These are phyloP conservation scores for Prosopis cineraria DNA, from an alignment of 306 rosid genomes.

Conservation along the genomic window DNA sequence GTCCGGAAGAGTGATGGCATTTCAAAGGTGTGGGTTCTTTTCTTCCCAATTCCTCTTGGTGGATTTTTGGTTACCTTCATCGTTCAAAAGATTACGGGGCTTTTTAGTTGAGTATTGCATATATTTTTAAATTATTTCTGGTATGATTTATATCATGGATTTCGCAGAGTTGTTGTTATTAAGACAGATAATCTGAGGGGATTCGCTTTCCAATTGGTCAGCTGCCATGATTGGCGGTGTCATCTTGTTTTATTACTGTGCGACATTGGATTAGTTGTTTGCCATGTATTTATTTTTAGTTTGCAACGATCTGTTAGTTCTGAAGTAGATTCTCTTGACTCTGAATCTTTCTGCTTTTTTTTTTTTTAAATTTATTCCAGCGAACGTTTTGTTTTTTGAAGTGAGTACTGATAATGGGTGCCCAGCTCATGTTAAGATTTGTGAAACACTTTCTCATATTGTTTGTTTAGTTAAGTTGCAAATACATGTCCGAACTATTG, in stretches of 20 bases:
- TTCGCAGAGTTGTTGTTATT: constrained; percentile 11
- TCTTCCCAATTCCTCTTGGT: neutral
- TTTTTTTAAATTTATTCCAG: constrained; percentile 6
- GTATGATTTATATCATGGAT: constrained; percentile 13
- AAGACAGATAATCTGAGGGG: neutral
- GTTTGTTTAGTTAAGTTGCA: neutral
- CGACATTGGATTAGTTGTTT: constrained; percentile 16
- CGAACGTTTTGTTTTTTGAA: constrained; percentile 12
- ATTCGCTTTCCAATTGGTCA: constrained; percentile 17
- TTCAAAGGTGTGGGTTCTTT: constrained; percentile 59
- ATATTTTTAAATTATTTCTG: neutral
- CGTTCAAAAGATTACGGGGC: neutral
- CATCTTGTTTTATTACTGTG: constrained; percentile 20
- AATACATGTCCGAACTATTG: neutral
- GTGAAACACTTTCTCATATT: neutral
- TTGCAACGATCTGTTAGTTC: constrained; percentile 13
- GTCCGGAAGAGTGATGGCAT: constrained; percentile 91
- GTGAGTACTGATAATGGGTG: constrained; percentile 15
- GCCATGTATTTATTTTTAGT: neutral
- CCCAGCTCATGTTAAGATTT: neutral
- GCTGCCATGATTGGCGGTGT: constrained; percentile 14
- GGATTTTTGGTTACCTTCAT: neutral
- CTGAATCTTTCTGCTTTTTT: neutral
- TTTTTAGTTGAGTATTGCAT: neutral
- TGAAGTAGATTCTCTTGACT: constrained; percentile 8